Conservation (phyloP, 2,329 filamentous ascomycete genomes). For the Aspergillus sp. region DNA sequence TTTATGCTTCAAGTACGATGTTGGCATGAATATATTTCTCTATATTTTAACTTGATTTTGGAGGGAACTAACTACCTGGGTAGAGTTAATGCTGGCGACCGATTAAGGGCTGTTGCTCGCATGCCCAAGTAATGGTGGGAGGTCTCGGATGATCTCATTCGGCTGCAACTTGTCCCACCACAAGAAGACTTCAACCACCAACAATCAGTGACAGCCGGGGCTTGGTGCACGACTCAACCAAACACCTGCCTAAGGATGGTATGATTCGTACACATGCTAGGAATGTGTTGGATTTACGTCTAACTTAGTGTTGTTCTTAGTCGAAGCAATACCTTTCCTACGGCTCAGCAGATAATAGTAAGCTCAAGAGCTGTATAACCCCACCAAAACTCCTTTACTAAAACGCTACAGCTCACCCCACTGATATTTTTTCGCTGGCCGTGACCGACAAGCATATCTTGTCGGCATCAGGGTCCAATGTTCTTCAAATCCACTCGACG, state of each 20-base stretch:
- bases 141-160: constrained; percentile 10
- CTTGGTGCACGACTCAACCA: not conserved
- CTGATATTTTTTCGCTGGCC: constrained; percentile 81
- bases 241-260: constrained; percentile 4
- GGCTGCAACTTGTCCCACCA: constrained; percentile 6
- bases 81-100: not conserved
- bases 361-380: constrained; percentile 24
- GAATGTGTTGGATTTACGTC: not conserved
- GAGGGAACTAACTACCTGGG: not conserved
- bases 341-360: constrained; percentile 85
- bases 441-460: constrained; percentile 72
- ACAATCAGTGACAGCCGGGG: not conserved
- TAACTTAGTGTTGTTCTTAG: constrained; percentile 47
- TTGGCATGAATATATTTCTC: not conserved
- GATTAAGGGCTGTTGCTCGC: not conserved
- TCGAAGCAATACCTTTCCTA: constrained; percentile 98
- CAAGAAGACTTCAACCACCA: not conserved
- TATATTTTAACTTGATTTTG: not conserved
- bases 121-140: not conserved
- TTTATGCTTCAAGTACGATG: not conserved
- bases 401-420: constrained; percentile 65
- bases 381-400: constrained; percentile 24
- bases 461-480: constrained; percentile 81
- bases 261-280: not conserved
- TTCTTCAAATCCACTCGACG: constrained; percentile 77